Evolutionary conservation across 495 filamentous ascomycete species (phyloP).

Genomic region (Penicillium canariense): DNA sequence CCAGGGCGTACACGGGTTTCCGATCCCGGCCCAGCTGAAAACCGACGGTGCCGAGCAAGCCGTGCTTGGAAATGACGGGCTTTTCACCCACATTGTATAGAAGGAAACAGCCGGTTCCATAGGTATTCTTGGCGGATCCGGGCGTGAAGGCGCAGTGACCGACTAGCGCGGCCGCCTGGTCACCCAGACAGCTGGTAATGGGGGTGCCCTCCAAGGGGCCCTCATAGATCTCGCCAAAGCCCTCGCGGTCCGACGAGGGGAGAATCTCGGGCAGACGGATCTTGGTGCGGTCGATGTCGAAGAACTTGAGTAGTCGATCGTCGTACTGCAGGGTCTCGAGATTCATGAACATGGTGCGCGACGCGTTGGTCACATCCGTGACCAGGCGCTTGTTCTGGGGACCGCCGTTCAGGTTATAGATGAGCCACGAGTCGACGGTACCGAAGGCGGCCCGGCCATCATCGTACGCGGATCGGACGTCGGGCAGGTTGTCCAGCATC

Average conservation of each 20-base stretch:
- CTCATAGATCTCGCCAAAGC: constrained; percentile 65
- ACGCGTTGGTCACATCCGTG: constrained; percentile 90
- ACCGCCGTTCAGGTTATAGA: constrained; percentile 90
- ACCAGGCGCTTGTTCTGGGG: constrained; percentile 66
- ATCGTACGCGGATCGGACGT: constrained; percentile 75
- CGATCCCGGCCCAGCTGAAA: constrained; percentile 63
- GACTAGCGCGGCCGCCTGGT: constrained; percentile 89
- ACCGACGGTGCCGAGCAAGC: constrained; percentile 83
- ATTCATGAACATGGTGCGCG: constrained; percentile 96
- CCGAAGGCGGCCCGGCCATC: constrained; percentile 81
- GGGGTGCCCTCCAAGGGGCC: constrained; percentile 71
- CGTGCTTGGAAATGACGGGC: constrained; percentile 88
- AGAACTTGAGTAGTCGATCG: constrained; percentile 76
- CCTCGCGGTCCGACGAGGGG: constrained; percentile 74
- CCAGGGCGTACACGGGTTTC: constrained; percentile 84
- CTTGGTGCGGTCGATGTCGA: constrained; percentile 72
- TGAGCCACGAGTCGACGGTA: constrained; percentile 90
- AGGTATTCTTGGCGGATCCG: constrained; percentile 92
- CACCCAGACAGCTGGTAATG: constrained; percentile 86
- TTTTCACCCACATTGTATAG: constrained; percentile 90
- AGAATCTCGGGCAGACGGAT: constrained; percentile 81
- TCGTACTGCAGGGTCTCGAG: constrained; percentile 84
- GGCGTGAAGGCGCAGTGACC: constrained; percentile 88
- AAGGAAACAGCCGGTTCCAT: constrained; percentile 93
- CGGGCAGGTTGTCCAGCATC: constrained; percentile 71